Percentiles rank a stretch among this genome's conserved stretches.
These are phyloP conservation scores for Hyphodiscus sp. DNA, from an alignment of 2,329 filamentous ascomycete species.

Conservation along the genomic window DNA sequence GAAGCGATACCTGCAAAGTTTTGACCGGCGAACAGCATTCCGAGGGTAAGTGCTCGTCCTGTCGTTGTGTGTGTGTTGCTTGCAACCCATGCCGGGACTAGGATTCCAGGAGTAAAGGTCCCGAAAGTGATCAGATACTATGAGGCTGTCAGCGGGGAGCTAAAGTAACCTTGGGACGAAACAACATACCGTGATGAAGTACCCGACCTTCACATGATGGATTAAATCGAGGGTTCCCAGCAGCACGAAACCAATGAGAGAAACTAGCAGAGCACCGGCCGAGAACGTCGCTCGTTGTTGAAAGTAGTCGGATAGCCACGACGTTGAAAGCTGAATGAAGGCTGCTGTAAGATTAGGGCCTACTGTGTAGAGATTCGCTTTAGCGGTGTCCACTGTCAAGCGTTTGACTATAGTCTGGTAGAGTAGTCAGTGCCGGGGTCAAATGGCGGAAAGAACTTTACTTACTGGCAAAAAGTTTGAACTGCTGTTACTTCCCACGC, in stretches of 20 bases:
- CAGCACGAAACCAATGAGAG: conserved; percentile 70
- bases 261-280: conserved; percentile 62
- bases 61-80: conserved; percentile 4
- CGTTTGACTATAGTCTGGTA: neutral
- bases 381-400: conserved; percentile 31
- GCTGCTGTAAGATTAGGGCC: conserved; percentile 70
- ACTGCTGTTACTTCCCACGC: conserved; percentile 1
- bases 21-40: conserved; percentile 4
- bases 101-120: conserved; percentile 7
- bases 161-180: conserved; percentile 4
- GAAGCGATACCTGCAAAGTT: conserved; percentile 62
- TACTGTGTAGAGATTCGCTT: conserved; percentile 71
- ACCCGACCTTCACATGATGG: conserved; percentile 51
- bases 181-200: conserved; percentile 1
- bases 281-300: conserved; percentile 52
- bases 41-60: conserved; percentile 6
- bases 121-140: conserved; percentile 26
- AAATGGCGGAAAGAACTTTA: neutral
- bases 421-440: neutral
- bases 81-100: conserved; percentile 10
- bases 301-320: conserved; percentile 57
- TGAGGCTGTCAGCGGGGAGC: conserved; percentile 35
- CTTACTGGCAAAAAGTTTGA: conserved; percentile 8
- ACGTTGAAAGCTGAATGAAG: conserved; percentile 61
- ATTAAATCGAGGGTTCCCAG: conserved; percentile 61